Conservation (phyloP, 2,329 filamentous ascomycete species). For the Chaetomium strumarium region DNA sequence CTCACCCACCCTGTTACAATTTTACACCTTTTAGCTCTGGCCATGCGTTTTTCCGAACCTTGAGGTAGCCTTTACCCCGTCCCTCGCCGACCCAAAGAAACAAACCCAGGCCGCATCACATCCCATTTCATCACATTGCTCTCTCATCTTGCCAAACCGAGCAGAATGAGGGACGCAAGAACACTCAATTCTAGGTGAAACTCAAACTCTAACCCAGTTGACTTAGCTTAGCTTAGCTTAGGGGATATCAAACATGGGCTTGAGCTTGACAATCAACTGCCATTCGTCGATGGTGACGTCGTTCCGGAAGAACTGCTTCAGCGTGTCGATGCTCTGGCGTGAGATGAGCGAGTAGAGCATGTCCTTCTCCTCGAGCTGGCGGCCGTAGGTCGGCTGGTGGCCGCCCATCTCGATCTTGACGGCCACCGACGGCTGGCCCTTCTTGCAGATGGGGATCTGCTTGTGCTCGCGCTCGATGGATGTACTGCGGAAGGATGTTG, state of each 20-base stretch:
- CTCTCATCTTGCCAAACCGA: not conserved
- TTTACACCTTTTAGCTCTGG: not conserved
- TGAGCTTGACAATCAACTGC: conserved; percentile 90
- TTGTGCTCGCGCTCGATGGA: conserved; percentile 98
- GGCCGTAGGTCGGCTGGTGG: conserved; percentile 89
- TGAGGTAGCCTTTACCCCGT: too few relatives aligned
- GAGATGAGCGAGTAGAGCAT: conserved; percentile 82
- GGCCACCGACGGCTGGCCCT: conserved; percentile 93
- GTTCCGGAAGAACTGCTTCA: conserved; percentile 90
- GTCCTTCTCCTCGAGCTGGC: conserved; percentile 90
- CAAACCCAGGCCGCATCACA: too few relatives aligned
- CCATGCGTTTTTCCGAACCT: not conserved
- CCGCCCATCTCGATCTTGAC: conserved; percentile 93
- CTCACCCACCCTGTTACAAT: not conserved
- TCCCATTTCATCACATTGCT: not conserved
- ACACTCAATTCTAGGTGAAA: too few relatives aligned
- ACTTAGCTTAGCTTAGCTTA: too few relatives aligned
- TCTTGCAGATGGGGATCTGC: conserved; percentile 84
- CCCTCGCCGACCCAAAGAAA: too few relatives aligned
- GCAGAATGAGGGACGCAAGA: not conserved
- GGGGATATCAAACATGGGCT: conserved; percentile 83
- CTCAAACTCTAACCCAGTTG: too few relatives aligned
- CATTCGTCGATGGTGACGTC: conserved; percentile 92
- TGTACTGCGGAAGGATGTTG: conserved; percentile 52
- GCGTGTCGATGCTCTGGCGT: conserved; percentile 80